phyloP scores from a whole-genome alignment of 1,284 basidiomycete genomes.

The Dichomitus squalens region DNA sequence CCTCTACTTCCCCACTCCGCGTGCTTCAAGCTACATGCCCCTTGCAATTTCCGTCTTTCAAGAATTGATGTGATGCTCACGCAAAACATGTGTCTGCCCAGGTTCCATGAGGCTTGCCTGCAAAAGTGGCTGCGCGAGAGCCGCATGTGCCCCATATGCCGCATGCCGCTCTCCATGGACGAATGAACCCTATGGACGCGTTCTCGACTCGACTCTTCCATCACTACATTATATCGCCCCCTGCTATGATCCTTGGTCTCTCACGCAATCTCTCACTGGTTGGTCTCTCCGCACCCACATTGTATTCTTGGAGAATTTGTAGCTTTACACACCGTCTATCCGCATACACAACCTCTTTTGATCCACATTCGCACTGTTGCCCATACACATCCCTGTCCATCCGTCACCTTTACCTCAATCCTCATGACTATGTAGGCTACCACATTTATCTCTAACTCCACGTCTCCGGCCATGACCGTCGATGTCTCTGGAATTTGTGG shows the following conservation, averaged over 20 bases:
- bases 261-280: no score
- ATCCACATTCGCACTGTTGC: no score
- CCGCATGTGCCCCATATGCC: constrained; percentile 58
- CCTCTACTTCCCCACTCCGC: background rate
- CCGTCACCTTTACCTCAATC: background rate
- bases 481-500: no score
- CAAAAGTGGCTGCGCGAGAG: constrained; percentile 53
- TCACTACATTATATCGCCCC: background rate
- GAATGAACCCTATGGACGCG: constrained; percentile 10
- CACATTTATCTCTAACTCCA: background rate
- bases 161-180: constrained; percentile 23
- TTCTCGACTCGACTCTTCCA: background rate
- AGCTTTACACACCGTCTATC: constrained; percentile 2
- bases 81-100: constrained; percentile 16
- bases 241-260: no score
- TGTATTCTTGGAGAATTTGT: constrained; percentile 10
- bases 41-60: background rate
- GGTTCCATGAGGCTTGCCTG: constrained; percentile 62
- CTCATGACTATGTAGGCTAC: background rate
- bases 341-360: no score
- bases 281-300: background rate
- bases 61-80: background rate
- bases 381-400: background rate
- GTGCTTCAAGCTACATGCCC: background rate
- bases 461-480: background rate